These are phyloP conservation scores for Malassezia nana DNA, from an alignment of 1,284 basidiomycete genomes.

Conservation along the genomic window DNA sequence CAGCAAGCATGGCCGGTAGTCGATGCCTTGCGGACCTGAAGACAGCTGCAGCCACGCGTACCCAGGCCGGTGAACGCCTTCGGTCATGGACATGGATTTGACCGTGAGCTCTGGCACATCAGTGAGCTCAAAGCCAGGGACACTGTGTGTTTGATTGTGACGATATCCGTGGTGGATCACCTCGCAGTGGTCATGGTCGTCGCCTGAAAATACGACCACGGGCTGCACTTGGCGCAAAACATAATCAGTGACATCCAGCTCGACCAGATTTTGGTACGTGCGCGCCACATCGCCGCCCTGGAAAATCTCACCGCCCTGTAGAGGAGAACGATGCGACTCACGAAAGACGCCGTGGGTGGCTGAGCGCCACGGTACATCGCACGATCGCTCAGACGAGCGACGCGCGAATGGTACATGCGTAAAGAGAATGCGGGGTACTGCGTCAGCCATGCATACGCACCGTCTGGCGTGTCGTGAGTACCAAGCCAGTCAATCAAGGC, in stretches of 20 bases:
- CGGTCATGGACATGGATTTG: constrained; percentile 38
- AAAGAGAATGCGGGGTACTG: constrained; percentile 26
- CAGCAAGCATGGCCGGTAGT: constrained; percentile 30
- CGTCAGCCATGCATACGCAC: background rate
- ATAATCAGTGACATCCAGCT: constrained; percentile 22
- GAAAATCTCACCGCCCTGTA: constrained; percentile 16
- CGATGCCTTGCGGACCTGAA: background rate
- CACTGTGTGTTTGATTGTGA: background rate
- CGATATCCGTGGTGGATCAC: constrained; percentile 18
- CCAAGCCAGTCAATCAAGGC: constrained; percentile 23
- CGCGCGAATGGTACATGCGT: constrained; percentile 32
- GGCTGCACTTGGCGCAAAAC: constrained; percentile 25
- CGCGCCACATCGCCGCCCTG: constrained; percentile 27
- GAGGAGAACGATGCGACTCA: constrained; percentile 17
- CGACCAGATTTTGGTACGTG: constrained; percentile 36
- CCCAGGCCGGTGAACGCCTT: constrained; percentile 30
- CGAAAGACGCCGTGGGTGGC: constrained; percentile 22
- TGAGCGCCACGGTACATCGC: constrained; percentile 21
- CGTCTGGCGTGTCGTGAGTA: background rate
- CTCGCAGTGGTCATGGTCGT: constrained; percentile 43
- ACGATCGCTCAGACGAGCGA: constrained; percentile 2
- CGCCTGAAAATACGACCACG: constrained; percentile 29
- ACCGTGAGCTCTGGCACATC: constrained; percentile 32
- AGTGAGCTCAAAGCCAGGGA: constrained; percentile 14
- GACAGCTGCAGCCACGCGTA: constrained; percentile 29